A percentile compares a stretch with the other conserved stretches of the same genome.
phyloP scores from a whole-genome alignment of 164 flowering plant species.

The Vitis cinerea region DNA sequence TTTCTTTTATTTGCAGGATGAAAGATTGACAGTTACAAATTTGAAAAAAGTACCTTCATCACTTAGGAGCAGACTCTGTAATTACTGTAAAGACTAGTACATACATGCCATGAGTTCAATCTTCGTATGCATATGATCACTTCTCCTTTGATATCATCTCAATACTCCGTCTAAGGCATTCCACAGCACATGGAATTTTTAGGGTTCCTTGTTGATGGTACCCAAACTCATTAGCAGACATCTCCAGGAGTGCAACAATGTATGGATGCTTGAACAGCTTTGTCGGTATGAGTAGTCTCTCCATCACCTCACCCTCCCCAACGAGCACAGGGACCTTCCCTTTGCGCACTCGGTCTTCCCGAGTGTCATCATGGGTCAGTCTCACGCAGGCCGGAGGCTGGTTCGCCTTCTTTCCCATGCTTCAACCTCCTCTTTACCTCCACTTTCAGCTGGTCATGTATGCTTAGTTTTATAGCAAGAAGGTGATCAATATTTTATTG shows the following conservation, averaged over 20 bases:
- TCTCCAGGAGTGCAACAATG: conserved; percentile 24
- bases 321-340: conserved; percentile 33
- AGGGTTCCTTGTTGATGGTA: conserved; percentile 25
- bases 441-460: background rate
- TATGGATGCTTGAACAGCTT: conserved; percentile 25
- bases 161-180: conserved; percentile 10
- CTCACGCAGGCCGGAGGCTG: background rate
- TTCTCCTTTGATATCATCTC: conserved; percentile 8
- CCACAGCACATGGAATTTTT: conserved; percentile 19
- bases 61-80: too few relatives aligned
- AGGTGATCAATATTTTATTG: background rate
- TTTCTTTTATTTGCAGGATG: too few relatives aligned
- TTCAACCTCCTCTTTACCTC: background rate
- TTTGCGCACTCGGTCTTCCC: conserved; percentile 2
- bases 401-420: background rate
- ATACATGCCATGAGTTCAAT: too few relatives aligned
- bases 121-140: background rate
- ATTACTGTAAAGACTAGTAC: too few relatives aligned
- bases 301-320: conserved; percentile 16
- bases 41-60: too few relatives aligned
- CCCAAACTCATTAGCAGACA: conserved; percentile 27
- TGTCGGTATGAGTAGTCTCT: conserved; percentile 24
- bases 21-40: too few relatives aligned
- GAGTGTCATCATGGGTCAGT: background rate
- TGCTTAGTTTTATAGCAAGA: background rate